Evolutionary conservation across 2,329 filamentous ascomycete genomes (phyloP).

Genomic region (Trichoderma sp.): DNA sequence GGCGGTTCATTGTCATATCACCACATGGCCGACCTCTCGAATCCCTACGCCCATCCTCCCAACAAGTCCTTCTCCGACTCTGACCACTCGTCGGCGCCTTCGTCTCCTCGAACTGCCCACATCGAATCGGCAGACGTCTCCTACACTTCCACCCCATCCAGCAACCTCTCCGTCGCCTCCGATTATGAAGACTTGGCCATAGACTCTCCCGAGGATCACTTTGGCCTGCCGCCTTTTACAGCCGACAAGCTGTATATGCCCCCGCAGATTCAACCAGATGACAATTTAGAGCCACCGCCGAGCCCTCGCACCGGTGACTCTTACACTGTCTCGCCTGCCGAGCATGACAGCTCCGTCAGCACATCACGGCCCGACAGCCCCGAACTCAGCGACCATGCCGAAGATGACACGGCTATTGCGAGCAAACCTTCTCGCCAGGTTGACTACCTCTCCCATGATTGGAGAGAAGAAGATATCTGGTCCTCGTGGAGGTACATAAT

Average conservation of each 20-base stretch:
- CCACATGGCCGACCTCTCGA: constrained; percentile 46
- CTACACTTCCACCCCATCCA: constrained; percentile 63
- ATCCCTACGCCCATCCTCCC: constrained; percentile 45
- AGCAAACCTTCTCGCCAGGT: constrained; percentile 81
- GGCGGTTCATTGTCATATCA: constrained; percentile 44
- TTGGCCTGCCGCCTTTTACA: constrained; percentile 48
- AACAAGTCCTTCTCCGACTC: constrained; percentile 49
- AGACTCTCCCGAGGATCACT: constrained; percentile 49
- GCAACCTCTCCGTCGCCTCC: constrained; percentile 62
- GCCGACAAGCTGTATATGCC: constrained; percentile 48
- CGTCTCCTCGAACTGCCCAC: constrained; percentile 55
- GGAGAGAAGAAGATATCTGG: constrained; percentile 97
- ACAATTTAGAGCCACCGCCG: constrained; percentile 51
- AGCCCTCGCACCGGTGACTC: constrained; percentile 54
- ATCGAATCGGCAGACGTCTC: constrained; percentile 58
- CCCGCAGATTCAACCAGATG: constrained; percentile 35
- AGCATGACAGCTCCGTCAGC: constrained; percentile 52
- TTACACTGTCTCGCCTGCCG: constrained; percentile 54
- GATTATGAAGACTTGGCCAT: constrained; percentile 55
- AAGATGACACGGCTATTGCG: constrained; percentile 77
- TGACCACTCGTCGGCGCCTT: constrained; percentile 55
- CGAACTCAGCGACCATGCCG: constrained; percentile 60
- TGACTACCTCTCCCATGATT: constrained; percentile 92
- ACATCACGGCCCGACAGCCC: constrained; percentile 62
- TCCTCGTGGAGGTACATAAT: constrained; percentile 94